Conservation (phyloP, 768 basidiomycete genomes). For the Suillus paluster region DNA sequence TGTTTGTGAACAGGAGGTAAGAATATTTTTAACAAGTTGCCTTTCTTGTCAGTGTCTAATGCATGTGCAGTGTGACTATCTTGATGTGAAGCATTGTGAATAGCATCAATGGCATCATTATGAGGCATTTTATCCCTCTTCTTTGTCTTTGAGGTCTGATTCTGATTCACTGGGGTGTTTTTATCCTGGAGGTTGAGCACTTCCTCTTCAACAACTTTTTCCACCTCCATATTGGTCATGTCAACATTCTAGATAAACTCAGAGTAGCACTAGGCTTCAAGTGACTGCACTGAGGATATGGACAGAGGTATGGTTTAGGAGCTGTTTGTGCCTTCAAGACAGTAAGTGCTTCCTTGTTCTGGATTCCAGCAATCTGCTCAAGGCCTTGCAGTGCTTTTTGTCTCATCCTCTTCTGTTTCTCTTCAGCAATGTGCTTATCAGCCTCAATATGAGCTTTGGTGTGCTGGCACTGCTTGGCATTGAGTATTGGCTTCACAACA, state of each 20-base stretch:
- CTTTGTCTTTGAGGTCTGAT: not conserved
- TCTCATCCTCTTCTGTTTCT: not conserved
- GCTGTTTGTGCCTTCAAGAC: not conserved
- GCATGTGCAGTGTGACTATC: slow-evolving; percentile 1
- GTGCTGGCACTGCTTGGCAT: not conserved
- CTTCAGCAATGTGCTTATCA: slow-evolving; percentile 8
- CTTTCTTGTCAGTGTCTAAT: not conserved
- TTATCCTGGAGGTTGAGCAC: too few relatives aligned
- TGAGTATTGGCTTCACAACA: too few relatives aligned
- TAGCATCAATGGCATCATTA: not conserved
- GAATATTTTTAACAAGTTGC: not conserved
- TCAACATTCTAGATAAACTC: not conserved
- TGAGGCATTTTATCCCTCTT: not conserved
- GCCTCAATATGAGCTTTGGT: slow-evolving; percentile 16
- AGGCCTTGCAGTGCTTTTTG: not conserved
- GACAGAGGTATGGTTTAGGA: slow-evolving; percentile 4
- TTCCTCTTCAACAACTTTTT: not conserved
- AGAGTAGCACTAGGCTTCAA: too few relatives aligned
- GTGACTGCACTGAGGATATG: not conserved
- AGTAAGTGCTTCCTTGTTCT: slow-evolving; percentile 1
- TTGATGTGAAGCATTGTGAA: not conserved
- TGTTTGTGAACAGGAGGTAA: not conserved
- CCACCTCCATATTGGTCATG: not conserved
- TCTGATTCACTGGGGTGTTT: not conserved
- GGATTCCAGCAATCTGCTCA: slow-evolving; percentile 5